These are phyloP conservation scores for Elaphomyces granulatus DNA, from an alignment of 495 filamentous ascomycete genomes.

Conservation along the genomic window DNA sequence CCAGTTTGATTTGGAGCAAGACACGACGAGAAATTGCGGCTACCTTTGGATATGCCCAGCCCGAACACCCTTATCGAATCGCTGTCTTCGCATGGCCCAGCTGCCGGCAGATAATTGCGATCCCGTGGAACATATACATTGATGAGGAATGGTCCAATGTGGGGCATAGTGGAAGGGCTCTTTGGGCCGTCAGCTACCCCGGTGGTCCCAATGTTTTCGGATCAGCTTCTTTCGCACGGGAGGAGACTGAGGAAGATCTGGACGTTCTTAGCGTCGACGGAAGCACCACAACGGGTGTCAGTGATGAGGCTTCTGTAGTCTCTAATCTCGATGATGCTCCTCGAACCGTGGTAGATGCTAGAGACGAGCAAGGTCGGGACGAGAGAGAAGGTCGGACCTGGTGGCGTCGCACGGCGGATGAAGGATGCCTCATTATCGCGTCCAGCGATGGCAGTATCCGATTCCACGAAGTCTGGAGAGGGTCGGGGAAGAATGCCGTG, in stretches of 20 bases:
- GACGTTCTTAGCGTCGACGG: neutral
- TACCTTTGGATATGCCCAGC: constrained; percentile 91
- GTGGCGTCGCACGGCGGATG: constrained; percentile 48
- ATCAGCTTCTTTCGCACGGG: neutral
- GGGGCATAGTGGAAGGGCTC: constrained; percentile 21
- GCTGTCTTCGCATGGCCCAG: constrained; percentile 94
- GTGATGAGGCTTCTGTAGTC: neutral
- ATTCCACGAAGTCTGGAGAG: constrained; percentile 89
- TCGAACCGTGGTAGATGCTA: neutral
- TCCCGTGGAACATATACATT: constrained; percentile 51
- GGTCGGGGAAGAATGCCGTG: constrained; percentile 40
- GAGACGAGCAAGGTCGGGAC: constrained; percentile 3
- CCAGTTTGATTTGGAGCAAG: constrained; percentile 79
- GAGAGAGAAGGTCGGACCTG: constrained; percentile 37
- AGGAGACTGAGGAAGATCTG: neutral
- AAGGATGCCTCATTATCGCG: constrained; percentile 89
- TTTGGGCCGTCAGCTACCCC: constrained; percentile 37
- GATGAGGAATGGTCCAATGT: neutral
- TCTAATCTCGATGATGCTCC: neutral
- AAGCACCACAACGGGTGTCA: neutral
- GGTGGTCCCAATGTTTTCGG: constrained; percentile 18
- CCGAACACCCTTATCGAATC: constrained; percentile 80
- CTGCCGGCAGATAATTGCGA: constrained; percentile 73
- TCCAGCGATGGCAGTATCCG: constrained; percentile 89
- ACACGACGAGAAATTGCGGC: constrained; percentile 78